phyloP scores from a whole-genome alignment of 306 rosid species.

The Castanea sativa region DNA sequence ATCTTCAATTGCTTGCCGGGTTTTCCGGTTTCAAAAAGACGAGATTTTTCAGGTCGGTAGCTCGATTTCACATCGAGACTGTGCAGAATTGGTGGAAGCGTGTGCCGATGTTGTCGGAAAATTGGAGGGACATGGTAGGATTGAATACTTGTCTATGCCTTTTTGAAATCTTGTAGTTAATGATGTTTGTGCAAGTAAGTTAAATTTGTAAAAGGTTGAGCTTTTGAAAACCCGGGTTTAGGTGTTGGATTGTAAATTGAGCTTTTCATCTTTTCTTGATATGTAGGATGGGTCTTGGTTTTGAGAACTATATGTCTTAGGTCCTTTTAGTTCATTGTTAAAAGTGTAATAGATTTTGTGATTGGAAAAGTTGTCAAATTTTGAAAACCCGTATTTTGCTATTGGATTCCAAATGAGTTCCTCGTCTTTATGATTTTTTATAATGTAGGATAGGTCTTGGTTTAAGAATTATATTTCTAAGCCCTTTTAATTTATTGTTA shows the following conservation, averaged over 20 bases:
- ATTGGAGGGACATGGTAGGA: slow-evolving; percentile 31
- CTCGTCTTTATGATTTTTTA: not conserved
- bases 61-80: slow-evolving; percentile 26
- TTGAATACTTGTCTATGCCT: not conserved
- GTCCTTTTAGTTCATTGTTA: not conserved
- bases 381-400: not conserved
- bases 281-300: not conserved
- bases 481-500: not conserved
- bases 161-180: too few relatives aligned
- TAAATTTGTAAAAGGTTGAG: not conserved
- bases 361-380: not conserved
- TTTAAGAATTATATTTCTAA: not conserved
- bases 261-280: not conserved
- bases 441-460: not conserved
- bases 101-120: slow-evolving; percentile 25
- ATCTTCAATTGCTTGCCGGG: slow-evolving; percentile 31
- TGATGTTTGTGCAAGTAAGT: not conserved
- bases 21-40: slow-evolving; percentile 13
- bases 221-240: not conserved
- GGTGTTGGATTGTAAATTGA: not conserved
- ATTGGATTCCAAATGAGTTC: not conserved
- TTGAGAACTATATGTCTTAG: not conserved
- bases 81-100: slow-evolving; percentile 18
- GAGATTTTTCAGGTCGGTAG: slow-evolving; percentile 35
- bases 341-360: not conserved